These are phyloP conservation scores for Barnettozyma siamensis DNA, from an alignment of 805 yeast genomes.

Conservation along the genomic window DNA sequence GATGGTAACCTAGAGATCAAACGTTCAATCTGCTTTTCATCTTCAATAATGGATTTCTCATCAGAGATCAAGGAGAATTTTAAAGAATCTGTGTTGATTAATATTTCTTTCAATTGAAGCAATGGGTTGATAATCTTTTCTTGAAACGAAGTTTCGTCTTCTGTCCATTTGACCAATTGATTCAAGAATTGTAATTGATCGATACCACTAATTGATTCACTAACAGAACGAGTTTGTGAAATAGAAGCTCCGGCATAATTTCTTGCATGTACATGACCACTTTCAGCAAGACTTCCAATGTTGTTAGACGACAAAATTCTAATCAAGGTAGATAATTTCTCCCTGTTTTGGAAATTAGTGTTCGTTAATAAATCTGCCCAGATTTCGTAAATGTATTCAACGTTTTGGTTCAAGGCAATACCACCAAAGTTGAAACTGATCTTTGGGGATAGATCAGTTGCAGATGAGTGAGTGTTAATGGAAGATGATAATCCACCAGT, in stretches of 20 bases:
- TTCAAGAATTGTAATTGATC: constrained; percentile 68
- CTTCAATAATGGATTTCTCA: constrained; percentile 27
- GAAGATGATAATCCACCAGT: constrained; percentile 84
- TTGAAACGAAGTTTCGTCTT: constrained; percentile 43
- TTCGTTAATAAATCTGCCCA: constrained; percentile 63
- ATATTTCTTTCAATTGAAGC: constrained; percentile 39
- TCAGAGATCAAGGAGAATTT: constrained; percentile 58
- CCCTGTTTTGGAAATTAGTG: constrained; percentile 62
- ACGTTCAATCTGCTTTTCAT: constrained; percentile 26
- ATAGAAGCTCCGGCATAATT: constrained; percentile 59
- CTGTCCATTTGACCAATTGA: constrained; percentile 46
- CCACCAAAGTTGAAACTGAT: constrained; percentile 59
- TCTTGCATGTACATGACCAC: constrained; percentile 83
- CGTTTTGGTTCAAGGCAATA: constrained; percentile 61
- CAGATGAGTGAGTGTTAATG: constrained; percentile 49
- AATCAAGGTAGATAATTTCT: constrained; percentile 67
- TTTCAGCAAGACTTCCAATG: constrained; percentile 71
- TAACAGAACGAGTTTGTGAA: constrained; percentile 52
- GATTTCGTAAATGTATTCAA: constrained; percentile 52
- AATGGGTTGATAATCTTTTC: constrained; percentile 62
- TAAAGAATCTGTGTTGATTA: constrained; percentile 39
- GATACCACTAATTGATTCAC: constrained; percentile 67
- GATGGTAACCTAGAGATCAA: constrained; percentile 27
- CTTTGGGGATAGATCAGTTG: constrained; percentile 43
- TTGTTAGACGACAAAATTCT: constrained; percentile 73